Conservation (phyloP, 352 stramenopile genomes). For the Phytopythium vexans region DNA sequence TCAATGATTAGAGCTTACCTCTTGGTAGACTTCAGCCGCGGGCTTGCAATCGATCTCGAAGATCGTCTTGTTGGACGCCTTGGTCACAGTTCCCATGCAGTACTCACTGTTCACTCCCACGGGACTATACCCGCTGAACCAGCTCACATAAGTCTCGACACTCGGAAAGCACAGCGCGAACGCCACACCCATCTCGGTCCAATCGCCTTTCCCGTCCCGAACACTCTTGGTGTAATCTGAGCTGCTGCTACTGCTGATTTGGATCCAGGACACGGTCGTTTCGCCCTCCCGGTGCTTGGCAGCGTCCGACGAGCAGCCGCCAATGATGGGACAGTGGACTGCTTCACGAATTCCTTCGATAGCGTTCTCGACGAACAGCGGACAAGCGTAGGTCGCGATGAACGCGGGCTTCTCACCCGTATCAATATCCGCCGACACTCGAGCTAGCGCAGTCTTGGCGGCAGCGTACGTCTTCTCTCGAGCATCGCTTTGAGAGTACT, state of each 20-base stretch:
- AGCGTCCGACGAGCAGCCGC: constrained; percentile 80
- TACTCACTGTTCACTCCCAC: constrained; percentile 70
- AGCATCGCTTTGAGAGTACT: constrained; percentile 79
- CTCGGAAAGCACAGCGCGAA: constrained; percentile 84
- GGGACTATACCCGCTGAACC: constrained; percentile 86
- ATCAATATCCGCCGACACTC: constrained; percentile 53
- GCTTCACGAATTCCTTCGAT: constrained; percentile 81
- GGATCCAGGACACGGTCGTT: constrained; percentile 75
- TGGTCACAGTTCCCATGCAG: constrained; percentile 86
- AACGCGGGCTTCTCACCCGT: constrained; percentile 74
- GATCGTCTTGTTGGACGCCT: constrained; percentile 81
- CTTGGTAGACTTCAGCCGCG: constrained; percentile 77
- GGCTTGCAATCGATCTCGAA: constrained; percentile 85
- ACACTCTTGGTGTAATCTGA: constrained; percentile 78
- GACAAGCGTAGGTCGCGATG: constrained; percentile 75
- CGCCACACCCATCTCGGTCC: constrained; percentile 78
- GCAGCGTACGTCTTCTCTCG: constrained; percentile 76
- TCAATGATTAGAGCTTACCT: constrained; percentile 25
- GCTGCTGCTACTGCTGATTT: constrained; percentile 84
- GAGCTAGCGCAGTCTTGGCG: constrained; percentile 58
- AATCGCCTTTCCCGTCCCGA: constrained; percentile 63
- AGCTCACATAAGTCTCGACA: constrained; percentile 84
- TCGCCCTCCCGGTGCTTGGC: constrained; percentile 65
- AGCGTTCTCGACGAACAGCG: constrained; percentile 77
- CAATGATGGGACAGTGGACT: constrained; percentile 77